A percentile compares a stretch with the other conserved stretches of the same genome.
Conservation (phyloP, 2,329 filamentous ascomycete genomes). For the Aspergillus sp. region DNA sequence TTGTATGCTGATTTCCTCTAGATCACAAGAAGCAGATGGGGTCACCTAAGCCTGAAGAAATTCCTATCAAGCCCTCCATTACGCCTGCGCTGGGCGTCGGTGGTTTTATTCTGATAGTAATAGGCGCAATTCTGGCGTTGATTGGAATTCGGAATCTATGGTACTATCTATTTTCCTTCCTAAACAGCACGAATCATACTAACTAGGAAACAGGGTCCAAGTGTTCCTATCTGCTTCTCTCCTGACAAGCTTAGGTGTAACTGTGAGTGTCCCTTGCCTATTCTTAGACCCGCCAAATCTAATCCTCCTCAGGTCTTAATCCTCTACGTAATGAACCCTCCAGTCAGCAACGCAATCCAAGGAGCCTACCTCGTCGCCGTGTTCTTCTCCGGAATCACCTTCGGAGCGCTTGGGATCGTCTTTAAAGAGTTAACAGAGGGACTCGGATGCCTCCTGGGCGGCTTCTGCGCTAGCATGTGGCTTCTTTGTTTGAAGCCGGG, state of each 20-base stretch:
- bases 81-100: constrained; percentile 77
- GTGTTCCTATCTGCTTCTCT: constrained; percentile 75
- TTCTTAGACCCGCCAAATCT: not conserved
- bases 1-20: not conserved
- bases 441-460: constrained; percentile 78
- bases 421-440: constrained; percentile 80
- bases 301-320: constrained; percentile 57
- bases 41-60: constrained; percentile 24
- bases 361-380: constrained; percentile 80
- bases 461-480: constrained; percentile 88
- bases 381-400: constrained; percentile 62
- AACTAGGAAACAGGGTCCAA: constrained; percentile 49
- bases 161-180: constrained; percentile 23
- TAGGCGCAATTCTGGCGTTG: constrained; percentile 64
- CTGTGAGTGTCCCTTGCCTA: constrained; percentile 36
- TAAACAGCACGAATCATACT: constrained; percentile 3
- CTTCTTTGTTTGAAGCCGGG: constrained; percentile 69
- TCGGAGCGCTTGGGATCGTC: constrained; percentile 67
- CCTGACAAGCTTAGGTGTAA: constrained; percentile 63
- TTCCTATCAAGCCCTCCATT: constrained; percentile 67
- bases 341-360: constrained; percentile 67
- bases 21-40: constrained; percentile 8
- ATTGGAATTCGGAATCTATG: constrained; percentile 76
- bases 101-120: constrained; percentile 66
- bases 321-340: constrained; percentile 77